Conservation (phyloP, 2,329 filamentous ascomycete genomes). For the Beauveria sp. region DNA sequence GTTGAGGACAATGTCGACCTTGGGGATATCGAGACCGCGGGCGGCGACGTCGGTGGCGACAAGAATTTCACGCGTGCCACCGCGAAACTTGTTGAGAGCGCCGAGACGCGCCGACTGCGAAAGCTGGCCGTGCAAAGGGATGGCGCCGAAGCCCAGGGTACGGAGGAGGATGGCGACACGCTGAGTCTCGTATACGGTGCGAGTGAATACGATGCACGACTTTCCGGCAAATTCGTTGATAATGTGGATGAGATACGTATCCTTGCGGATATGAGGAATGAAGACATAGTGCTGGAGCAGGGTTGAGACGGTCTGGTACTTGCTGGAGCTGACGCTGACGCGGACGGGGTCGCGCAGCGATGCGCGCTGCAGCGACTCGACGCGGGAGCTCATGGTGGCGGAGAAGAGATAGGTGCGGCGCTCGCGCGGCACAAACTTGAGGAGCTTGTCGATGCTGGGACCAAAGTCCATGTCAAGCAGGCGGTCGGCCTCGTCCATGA, state of each 20-base stretch:
- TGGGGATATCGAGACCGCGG: conserved; percentile 84
- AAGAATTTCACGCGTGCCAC: conserved; percentile 73
- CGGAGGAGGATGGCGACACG: conserved; percentile 76
- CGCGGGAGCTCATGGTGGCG: conserved; percentile 88
- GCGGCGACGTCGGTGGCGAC: conserved; percentile 93
- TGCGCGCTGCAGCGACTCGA: conserved; percentile 86
- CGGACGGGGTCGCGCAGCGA: conserved; percentile 77
- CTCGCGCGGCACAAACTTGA: conserved; percentile 77
- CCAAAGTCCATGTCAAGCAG: conserved; percentile 92
- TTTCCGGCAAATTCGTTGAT: conserved; percentile 83
- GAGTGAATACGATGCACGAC: conserved; percentile 80
- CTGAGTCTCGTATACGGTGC: conserved; percentile 87
- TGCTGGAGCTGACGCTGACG: conserved; percentile 72
- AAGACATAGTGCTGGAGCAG: conserved; percentile 82
- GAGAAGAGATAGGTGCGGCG: conserved; percentile 83
- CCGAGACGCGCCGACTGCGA: conserved; percentile 81
- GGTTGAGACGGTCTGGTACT: conserved; percentile 87
- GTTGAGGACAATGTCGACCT: conserved; percentile 83
- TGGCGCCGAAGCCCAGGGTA: conserved; percentile 78
- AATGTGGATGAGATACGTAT: conserved; percentile 79
- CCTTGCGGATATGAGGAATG: conserved; percentile 79
- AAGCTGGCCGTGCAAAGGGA: conserved; percentile 87
- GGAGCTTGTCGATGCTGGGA: conserved; percentile 83
- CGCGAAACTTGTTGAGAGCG: conserved; percentile 82
- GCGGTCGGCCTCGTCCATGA: conserved; percentile 92